phyloP scores from a whole-genome alignment of 2,329 filamentous ascomycete genomes.

The Akanthomyces muscarius region DNA sequence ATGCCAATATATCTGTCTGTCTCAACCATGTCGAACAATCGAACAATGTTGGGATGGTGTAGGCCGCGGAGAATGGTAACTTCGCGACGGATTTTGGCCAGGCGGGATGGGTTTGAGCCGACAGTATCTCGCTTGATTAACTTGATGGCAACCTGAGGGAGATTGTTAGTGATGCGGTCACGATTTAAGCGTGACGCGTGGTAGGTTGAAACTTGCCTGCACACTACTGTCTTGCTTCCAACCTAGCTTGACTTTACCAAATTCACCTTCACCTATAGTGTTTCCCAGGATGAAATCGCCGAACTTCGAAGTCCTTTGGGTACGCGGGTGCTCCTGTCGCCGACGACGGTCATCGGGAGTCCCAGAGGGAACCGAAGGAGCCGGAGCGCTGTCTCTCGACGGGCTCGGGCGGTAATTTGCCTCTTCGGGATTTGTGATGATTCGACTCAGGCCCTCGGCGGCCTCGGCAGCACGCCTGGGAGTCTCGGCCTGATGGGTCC shows the following conservation, averaged over 20 bases:
- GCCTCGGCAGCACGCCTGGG: constrained; percentile 66
- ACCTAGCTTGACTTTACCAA: constrained; percentile 96
- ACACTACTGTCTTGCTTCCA: constrained; percentile 96
- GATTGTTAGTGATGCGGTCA: constrained; percentile 19
- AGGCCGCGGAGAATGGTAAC: constrained; percentile 85
- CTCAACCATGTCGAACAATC: constrained; percentile 96
- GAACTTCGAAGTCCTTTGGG: constrained; percentile 73
- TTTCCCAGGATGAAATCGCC: constrained; percentile 94
- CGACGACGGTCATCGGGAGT: constrained; percentile 50
- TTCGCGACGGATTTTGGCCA: constrained; percentile 97
- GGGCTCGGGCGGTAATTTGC: constrained; percentile 28
- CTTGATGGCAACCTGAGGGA: constrained; percentile 85
- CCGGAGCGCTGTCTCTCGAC: constrained; percentile 39
- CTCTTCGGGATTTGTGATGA: constrained; percentile 46
- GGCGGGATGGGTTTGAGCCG: constrained; percentile 78
- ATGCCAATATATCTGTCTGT: constrained; percentile 97
- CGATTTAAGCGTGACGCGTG: background rate
- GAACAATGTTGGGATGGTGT: constrained; percentile 94
- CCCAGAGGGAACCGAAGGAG: constrained; percentile 42
- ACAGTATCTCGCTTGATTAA: constrained; percentile 90
- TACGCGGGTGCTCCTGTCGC: constrained; percentile 52
- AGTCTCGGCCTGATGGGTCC: constrained; percentile 37
- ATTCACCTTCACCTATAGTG: constrained; percentile 95
- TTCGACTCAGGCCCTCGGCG: constrained; percentile 72
- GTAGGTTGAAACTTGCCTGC: constrained; percentile 48